A percentile compares a stretch with the other conserved stretches of the same genome.
Evolutionary conservation across 768 basidiomycete genomes (phyloP).

Genomic region (Mycena metata): DNA sequence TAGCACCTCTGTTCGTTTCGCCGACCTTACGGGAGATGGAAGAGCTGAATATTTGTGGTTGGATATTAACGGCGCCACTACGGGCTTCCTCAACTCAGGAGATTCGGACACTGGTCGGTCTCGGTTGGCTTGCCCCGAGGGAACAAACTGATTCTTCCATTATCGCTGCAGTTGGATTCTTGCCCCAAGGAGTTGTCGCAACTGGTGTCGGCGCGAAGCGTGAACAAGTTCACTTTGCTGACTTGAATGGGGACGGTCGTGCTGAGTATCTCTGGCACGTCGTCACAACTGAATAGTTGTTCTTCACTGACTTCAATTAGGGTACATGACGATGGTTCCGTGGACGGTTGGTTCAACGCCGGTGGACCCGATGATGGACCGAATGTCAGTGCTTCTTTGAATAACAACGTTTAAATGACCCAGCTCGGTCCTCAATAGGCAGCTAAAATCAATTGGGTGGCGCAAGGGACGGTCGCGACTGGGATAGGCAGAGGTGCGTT

Average conservation of each 20-base stretch:
- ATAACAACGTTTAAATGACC: background rate
- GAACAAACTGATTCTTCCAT: background rate
- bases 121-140: too few relatives aligned
- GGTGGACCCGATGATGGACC: slow-evolving; percentile 20
- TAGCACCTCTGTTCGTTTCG: slow-evolving; percentile 18
- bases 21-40: slow-evolving; percentile 21
- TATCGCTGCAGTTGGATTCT: slow-evolving; percentile 1
- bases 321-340: slow-evolving; percentile 24
- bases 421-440: background rate
- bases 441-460: slow-evolving; percentile 13
- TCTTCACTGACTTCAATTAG: too few relatives aligned
- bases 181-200: background rate
- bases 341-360: slow-evolving; percentile 21
- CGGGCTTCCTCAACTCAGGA: slow-evolving; percentile 8
- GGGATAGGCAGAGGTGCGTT: slow-evolving; percentile 7
- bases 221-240: slow-evolving; percentile 19
- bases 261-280: slow-evolving; percentile 19
- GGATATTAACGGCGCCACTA: background rate
- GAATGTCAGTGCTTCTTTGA: background rate
- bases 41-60: slow-evolving; percentile 19
- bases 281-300: too few relatives aligned
- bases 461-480: background rate
- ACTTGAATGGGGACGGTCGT: slow-evolving; percentile 22
- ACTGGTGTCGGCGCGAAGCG: slow-evolving; percentile 5
- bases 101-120: background rate